Conservation (phyloP, 208 protist species). For the Novymonas esmeraldas region DNA sequence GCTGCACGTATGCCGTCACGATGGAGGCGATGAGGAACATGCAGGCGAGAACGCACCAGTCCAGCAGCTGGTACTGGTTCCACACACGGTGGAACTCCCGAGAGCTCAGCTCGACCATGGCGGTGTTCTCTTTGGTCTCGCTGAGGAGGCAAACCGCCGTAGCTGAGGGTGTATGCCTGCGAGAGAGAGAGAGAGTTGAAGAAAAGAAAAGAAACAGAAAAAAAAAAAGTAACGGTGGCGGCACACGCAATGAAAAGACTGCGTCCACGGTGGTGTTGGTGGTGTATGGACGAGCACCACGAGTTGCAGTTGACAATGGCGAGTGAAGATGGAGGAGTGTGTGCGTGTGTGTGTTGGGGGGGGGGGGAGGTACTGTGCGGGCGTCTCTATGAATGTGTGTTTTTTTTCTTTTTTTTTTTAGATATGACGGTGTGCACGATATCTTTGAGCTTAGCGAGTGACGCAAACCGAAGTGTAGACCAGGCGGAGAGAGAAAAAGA, state of each 20-base stretch:
- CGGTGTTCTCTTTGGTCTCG: background rate
- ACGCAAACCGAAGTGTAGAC: too few species aligned
- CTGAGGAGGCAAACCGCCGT: background rate
- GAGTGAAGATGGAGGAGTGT: too few species aligned
- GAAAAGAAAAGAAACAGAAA: background rate
- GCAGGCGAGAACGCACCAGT: constrained; percentile 40
- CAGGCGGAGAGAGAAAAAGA: too few species aligned
- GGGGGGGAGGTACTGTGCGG: too few species aligned
- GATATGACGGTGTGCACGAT: too few species aligned
- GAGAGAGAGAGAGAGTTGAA: constrained; percentile 6
- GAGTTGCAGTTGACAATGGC: too few species aligned
- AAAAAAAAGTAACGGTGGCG: background rate
- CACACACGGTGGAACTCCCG: constrained; percentile 10
- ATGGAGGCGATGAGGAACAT: constrained; percentile 25
- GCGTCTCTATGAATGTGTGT: too few species aligned
- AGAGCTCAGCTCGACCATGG: constrained; percentile 11
- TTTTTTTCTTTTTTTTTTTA: too few species aligned
- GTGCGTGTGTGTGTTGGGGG: too few species aligned
- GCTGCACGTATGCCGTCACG: constrained; percentile 16
- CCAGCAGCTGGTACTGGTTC: constrained; percentile 52
- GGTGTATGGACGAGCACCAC: too few species aligned
- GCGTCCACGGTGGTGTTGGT: too few species aligned
- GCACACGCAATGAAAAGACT: background rate
- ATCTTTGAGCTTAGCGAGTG: too few species aligned
- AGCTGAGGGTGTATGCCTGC: background rate